Evolutionary conservation across 345 rosid species (phyloP).

Genomic region (Brassica cretica): DNA sequence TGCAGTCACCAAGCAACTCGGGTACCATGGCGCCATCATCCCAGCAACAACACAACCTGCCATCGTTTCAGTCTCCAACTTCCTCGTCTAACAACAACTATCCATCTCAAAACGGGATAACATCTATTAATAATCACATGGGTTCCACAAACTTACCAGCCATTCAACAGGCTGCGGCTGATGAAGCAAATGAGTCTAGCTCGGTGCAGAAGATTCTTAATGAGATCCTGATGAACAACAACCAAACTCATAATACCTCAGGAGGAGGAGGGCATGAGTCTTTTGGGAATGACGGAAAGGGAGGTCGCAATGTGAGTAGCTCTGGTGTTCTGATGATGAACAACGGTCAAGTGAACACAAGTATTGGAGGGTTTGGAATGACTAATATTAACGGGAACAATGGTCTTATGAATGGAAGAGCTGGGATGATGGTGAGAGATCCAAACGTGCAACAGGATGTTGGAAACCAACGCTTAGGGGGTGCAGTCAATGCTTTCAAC

Average conservation of each 20-base stretch:
- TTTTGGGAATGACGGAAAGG: slow-evolving; percentile 56
- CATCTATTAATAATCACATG: slow-evolving; percentile 54
- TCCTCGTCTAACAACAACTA: slow-evolving; percentile 58
- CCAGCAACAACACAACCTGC: slow-evolving; percentile 51
- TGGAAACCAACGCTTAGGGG: slow-evolving; percentile 80
- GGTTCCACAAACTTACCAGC: slow-evolving; percentile 42
- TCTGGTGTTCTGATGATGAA: slow-evolving; percentile 57
- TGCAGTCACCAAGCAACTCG: slow-evolving; percentile 77
- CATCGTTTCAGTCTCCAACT: slow-evolving; percentile 74
- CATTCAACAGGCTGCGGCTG: slow-evolving; percentile 58
- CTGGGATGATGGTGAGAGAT: slow-evolving; percentile 62
- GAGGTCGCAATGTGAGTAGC: slow-evolving; percentile 49
- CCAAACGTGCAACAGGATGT: slow-evolving; percentile 74
- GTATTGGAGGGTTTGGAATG: slow-evolving; percentile 29
- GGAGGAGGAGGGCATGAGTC: slow-evolving; percentile 48
- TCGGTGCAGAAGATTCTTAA: slow-evolving; percentile 88
- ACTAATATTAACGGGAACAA: slow-evolving; percentile 39
- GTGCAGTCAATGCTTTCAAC: slow-evolving; percentile 60
- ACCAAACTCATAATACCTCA: slow-evolving; percentile 51
- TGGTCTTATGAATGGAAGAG: slow-evolving; percentile 65
- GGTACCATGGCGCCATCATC: slow-evolving; percentile 51
- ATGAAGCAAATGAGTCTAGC: slow-evolving; percentile 69
- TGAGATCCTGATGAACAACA: slow-evolving; percentile 61
- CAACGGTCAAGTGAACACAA: slow-evolving; percentile 42
- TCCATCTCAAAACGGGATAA: slow-evolving; percentile 51